These are phyloP conservation scores for Metschnikowia similis DNA, from an alignment of 805 yeast species.

Conservation along the genomic window DNA sequence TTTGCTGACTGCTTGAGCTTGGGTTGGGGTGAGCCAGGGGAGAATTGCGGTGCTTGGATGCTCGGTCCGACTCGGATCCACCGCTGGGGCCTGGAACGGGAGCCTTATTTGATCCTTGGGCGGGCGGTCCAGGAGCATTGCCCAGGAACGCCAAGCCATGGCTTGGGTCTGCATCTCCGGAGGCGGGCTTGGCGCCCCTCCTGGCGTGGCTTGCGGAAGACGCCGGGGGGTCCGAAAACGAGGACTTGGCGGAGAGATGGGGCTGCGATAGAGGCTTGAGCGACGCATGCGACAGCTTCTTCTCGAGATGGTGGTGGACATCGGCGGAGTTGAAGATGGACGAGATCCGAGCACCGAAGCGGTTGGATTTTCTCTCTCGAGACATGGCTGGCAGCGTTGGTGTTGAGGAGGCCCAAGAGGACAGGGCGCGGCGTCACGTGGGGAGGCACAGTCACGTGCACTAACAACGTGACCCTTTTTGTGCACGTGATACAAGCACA, in stretches of 20 bases:
- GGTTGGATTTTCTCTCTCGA: slow-evolving; percentile 11
- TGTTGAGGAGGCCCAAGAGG: not conserved
- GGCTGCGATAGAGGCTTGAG: slow-evolving; percentile 3
- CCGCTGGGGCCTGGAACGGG: too few species aligned
- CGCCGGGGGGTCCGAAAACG: not conserved
- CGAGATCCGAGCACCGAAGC: slow-evolving; percentile 28
- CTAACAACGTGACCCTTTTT: too few species aligned
- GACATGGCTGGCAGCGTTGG: slow-evolving; percentile 4
- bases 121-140: too few species aligned
- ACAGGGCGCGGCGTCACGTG: not conserved
- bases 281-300: not conserved
- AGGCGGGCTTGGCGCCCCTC: not conserved
- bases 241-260: not conserved
- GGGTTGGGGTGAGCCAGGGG: too few species aligned
- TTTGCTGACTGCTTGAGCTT: not conserved
- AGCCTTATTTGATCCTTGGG: too few species aligned
- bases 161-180: not conserved
- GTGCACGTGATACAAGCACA: too few species aligned
- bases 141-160: too few species aligned
- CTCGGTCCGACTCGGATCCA: too few species aligned
- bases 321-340: slow-evolving; percentile 24
- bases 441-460: too few species aligned
- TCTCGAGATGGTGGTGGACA: slow-evolving; percentile 7
- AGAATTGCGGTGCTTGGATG: too few species aligned
- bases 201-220: not conserved